Conservation (phyloP, 345 rosid genomes). For the Hibiscus syriacus region DNA sequence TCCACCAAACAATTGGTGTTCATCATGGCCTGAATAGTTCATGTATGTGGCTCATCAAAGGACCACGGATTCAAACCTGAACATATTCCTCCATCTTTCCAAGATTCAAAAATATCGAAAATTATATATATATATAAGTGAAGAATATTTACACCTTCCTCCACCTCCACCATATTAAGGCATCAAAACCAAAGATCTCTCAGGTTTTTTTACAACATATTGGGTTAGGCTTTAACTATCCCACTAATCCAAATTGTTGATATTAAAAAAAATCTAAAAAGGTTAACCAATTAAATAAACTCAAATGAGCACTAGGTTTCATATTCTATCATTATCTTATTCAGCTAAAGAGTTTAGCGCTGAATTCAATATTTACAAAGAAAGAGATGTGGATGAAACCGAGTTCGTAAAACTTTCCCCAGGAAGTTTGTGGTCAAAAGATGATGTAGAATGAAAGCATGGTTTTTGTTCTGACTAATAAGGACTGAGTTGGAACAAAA, state of each 20-base stretch:
- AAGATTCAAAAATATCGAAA: too few relatives aligned
- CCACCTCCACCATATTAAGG: too few relatives aligned
- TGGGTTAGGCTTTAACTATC: constrained; percentile 28
- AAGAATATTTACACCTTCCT: too few relatives aligned
- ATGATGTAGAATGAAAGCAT: not conserved
- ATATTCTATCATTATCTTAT: too few relatives aligned
- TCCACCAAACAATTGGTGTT: not conserved
- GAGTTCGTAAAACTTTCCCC: not conserved
- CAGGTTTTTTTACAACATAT: not conserved
- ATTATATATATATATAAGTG: too few relatives aligned
- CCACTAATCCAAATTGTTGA: constrained; percentile 13
- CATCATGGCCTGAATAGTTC: not conserved
- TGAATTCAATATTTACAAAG: too few relatives aligned
- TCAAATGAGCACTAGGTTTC: too few relatives aligned
- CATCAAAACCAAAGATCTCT: not conserved
- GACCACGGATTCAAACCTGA: constrained; percentile 11
- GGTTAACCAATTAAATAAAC: too few relatives aligned
- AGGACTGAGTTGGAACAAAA: not conserved
- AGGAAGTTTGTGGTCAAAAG: not conserved
- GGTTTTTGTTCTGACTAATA: not conserved
- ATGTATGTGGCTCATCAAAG: not conserved
- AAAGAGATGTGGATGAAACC: too few relatives aligned
- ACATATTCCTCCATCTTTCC: too few relatives aligned
- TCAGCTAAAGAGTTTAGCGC: too few relatives aligned
- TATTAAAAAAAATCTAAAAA: too few relatives aligned